Evolutionary conservation across 805 yeast genomes (phyloP).

Genomic region (Ogataea nonfermentans): DNA sequence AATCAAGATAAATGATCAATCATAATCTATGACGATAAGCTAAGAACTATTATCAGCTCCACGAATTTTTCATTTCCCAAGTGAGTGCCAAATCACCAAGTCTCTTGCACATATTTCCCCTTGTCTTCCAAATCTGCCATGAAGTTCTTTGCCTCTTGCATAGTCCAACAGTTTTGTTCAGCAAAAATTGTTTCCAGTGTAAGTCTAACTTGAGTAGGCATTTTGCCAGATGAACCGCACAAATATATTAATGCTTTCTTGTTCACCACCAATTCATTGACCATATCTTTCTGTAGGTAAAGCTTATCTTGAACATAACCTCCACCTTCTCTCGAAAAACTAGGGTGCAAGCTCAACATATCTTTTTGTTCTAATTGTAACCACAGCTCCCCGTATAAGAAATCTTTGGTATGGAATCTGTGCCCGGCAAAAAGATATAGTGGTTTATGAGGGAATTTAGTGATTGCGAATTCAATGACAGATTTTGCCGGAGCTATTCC

Average conservation of each 20-base stretch:
- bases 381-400: constrained; percentile 60
- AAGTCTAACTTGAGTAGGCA: constrained; percentile 82
- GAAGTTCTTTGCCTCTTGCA: constrained; percentile 48
- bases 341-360: constrained; percentile 40
- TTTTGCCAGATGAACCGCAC: constrained; percentile 92
- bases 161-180: constrained; percentile 41
- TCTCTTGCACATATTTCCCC: constrained; percentile 78
- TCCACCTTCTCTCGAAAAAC: constrained; percentile 49
- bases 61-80: no score
- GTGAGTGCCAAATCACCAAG: constrained; percentile 54
- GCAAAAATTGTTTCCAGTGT: constrained; percentile 66
- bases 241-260: constrained; percentile 65
- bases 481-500: constrained; percentile 94
- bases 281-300: constrained; percentile 45
- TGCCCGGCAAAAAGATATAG: constrained; percentile 73
- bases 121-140: constrained; percentile 58
- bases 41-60: no score
- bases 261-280: constrained; percentile 54
- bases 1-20: neutral
- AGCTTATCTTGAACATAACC: constrained; percentile 81
- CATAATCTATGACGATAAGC: neutral
- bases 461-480: constrained; percentile 45
- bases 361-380: constrained; percentile 32
- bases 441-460: constrained; percentile 24
- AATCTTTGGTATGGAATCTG: constrained; percentile 65